Evolutionary conservation across 495 filamentous ascomycete species (phyloP), one percentile per base, ranked within the genome.

Genomic region (Barbatosphaeria neglecta): DNA sequence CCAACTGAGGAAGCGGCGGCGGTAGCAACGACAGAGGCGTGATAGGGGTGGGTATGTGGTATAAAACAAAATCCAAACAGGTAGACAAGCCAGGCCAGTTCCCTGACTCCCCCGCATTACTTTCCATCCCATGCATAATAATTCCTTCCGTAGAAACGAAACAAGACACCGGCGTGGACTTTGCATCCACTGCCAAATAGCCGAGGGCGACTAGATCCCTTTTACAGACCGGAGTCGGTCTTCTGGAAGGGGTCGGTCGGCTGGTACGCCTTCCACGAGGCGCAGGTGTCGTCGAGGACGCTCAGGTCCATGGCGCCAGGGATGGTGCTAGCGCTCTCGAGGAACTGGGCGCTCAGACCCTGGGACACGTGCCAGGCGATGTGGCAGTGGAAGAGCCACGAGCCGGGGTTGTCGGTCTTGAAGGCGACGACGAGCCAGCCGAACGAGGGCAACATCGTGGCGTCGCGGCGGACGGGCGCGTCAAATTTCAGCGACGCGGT

Each of bases 341-440:
- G n/a, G 19, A 75, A 65, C 47, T 73, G 67, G 13, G 76, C 43
- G 0, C 57, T 66, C 19, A 77, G 52, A 1, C 74, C 74, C 37
- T 57, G 56, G 1, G 55, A 57, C 7, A 69, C 64, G 41, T 77
- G 75, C 74, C 73, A 77, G 6, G 62, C 74, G 35, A 75, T 70
- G 28, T 74, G 66, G 37, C 77, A 72, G 18, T 70, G 61, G 46
- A 71, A 54, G 10, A 71, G 53, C 72, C 67, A 76, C 0, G 56
- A 55, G 7, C 75, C 63, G 2, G 67, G 68, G 37, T 73, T 70
- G 39, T 72, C 67, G 6, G 64, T 66, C 50, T 66, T 57, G 48
- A 72, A 75, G 15, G 65, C 68, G 5, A 75, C 56, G 17, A 72
- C 50, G 48, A 63, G 20, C 57, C 61, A 60, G 3, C 61, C 67